Evolutionary conservation across 495 filamentous ascomycete genomes (phyloP), one percentile per base, ranked within the genome.

Genomic region (Podospora didyma): DNA sequence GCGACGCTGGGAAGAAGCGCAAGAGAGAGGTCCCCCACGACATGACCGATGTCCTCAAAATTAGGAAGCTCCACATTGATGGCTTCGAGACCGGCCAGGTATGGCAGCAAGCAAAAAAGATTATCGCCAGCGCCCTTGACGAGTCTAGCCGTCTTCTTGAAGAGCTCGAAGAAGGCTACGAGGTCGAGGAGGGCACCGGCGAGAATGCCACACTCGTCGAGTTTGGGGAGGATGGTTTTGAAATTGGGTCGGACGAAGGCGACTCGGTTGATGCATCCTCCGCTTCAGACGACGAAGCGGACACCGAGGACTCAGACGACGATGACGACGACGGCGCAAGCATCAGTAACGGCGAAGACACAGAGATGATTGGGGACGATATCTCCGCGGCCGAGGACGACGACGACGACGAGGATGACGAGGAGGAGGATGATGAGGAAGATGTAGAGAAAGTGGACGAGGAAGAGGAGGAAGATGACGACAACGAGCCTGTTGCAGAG

Each of bases 61-160:
- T 93, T 56, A 81, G 86, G 64, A 87, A 88, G 69, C 71, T 98
- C 20, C 86, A 97, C 69, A 76, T 89, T 26, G 86, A 96, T 24
- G 94, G 93, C 0, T 96, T 98, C 70, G 88, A 86, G 56, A 84
- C 88, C 21, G 84, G 85, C 46, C 94, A 97, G 73, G 84, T 98
- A 17, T 97, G 92, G 90, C 90, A 96, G 67, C 94, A 98, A 72
- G 90, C 90, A 5, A 86, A 81, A 60, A 83, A 88, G 67, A 88
- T 98, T 20, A 79, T 94, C 53, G 72, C 76, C 22, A 78, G 75
- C 48, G 64, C 75, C 19, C 57, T 79, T 1, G 49, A 71, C 21
- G 71, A 78, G 58, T 68, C 72, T 7, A 62, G 58, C 12, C 78
- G 84, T 57, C 62, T 80, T 10, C 78, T 86, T 53, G 66, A 73